A percentile compares a stretch with the other conserved stretches of the same genome.
Conservation (phyloP, 495 filamentous ascomycete species). For the Poronia punctata region DNA sequence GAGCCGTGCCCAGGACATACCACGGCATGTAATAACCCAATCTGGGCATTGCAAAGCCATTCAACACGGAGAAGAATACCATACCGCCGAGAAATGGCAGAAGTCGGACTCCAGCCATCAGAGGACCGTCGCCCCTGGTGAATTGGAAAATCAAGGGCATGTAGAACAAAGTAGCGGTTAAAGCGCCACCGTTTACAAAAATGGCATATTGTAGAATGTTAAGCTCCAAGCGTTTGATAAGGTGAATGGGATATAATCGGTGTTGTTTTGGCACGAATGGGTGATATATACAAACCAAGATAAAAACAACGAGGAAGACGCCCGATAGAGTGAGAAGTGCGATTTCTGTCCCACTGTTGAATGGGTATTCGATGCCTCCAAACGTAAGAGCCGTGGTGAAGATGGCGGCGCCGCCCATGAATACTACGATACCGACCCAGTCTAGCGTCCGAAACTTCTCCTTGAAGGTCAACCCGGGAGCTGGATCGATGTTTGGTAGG, state of each 20-base stretch:
- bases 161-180: too few species aligned
- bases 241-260: constrained; percentile 4
- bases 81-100: constrained; percentile 46
- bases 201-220: too few species aligned
- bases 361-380: constrained; percentile 47
- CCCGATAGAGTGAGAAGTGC: constrained; percentile 44
- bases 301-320: constrained; percentile 44
- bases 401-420: constrained; percentile 33
- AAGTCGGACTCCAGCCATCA: constrained; percentile 42
- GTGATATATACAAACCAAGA: constrained; percentile 38
- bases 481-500: constrained; percentile 44
- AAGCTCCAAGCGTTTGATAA: not conserved
- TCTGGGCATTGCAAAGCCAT: not conserved
- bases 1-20: constrained; percentile 39
- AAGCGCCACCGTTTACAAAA: not conserved
- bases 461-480: constrained; percentile 22
- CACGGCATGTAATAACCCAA: constrained; percentile 1
- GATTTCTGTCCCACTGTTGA: constrained; percentile 46
- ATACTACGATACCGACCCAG: constrained; percentile 38
- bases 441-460: constrained; percentile 38
- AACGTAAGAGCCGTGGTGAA: constrained; percentile 49
- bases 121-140: constrained; percentile 32
- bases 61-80: constrained; percentile 30
- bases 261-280: constrained; percentile 6
- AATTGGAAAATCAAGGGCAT: constrained; percentile 13